phyloP scores from a whole-genome alignment of 129 eudicot genomes.

The Chrysanthemum lavandulifolium region DNA sequence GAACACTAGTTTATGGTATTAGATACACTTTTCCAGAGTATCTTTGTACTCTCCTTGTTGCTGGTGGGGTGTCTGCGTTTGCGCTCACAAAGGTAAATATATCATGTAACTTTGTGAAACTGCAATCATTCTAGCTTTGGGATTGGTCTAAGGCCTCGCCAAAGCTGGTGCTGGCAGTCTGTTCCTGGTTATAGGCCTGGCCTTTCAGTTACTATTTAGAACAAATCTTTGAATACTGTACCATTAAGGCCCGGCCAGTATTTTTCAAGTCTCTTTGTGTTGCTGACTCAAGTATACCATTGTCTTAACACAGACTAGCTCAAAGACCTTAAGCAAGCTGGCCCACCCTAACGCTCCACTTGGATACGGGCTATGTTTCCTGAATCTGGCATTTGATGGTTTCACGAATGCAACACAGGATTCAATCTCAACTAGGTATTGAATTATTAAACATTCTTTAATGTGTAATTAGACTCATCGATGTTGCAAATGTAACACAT shows the following conservation, averaged over 20 bases:
- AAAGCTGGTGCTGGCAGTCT: no score
- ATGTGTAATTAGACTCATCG: no score
- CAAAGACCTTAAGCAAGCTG: conserved; percentile 90
- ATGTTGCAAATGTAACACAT: conserved; percentile 7
- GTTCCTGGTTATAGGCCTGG: no score
- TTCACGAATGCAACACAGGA: conserved; percentile 99
- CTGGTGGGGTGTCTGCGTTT: conserved; percentile 93
- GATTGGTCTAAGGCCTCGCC: no score
- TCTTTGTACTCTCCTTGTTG: conserved; percentile 86
- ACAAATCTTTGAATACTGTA: no score
- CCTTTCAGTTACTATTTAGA: no score
- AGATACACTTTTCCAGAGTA: conserved; percentile 89
- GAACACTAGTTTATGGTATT: conserved; percentile 87
- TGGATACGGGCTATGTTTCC: conserved; percentile 88
- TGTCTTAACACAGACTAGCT: conserved; percentile 77
- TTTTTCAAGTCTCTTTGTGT: background rate
- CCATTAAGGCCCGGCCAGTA: background rate
- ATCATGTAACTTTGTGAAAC: background rate
- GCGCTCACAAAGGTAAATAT: conserved; percentile 74
- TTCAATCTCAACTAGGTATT: conserved; percentile 85
- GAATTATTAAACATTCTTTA: background rate
- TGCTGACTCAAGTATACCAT: background rate
- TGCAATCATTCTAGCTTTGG: background rate
- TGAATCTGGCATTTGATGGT: conserved; percentile 96
- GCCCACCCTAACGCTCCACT: conserved; percentile 96